Evolutionary conservation across 2,329 filamentous ascomycete genomes (phyloP), one percentile per base, ranked within the genome.

Genomic region (Stemphylium vesicarium): DNA sequence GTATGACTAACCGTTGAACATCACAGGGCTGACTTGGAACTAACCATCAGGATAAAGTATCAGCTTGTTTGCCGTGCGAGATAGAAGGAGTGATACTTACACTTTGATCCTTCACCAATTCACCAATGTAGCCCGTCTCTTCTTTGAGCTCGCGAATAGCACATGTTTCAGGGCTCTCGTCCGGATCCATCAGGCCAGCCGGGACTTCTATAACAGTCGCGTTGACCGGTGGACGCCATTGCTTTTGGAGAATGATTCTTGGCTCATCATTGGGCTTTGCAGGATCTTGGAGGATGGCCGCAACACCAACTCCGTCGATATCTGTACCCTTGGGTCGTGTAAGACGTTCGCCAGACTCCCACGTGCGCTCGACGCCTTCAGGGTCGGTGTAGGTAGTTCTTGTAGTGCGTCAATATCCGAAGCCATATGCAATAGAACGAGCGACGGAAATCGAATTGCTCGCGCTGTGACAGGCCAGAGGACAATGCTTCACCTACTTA

Each of bases 271-370:
- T 41, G 8, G 71, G 67, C 16, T 69, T 65, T 7, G 65, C 59
- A 5, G 73, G 68, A 38, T 74, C 64, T 50, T 73, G 65, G 1
- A 92, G 78, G 59, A 92, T 84, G 37, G 88, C 89, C 13, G 90
- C 81, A 53, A 92, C 90, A 56, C 88, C 88, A 12, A 92, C 88
- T 47, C 87, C 88, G 65, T 92, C 89, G 48, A 91, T 86, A 31
- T 85, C 83, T 53, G 81, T 80, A 59, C 75, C 79, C 50, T 79
- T 77, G 11, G 88, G 87, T 3, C 88, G 84, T 0, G 88, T 91
- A 26, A 81, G 82, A n/a, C 89, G 84, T 73, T 90, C 86, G 13
- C 87, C 87, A 0, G 86, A 88, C 69, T 92, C 89, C 89, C 89
- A 92, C 26, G 82, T 85, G 47, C 88, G 81, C 0, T 78, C 72